Percentiles rank a stretch among this genome's conserved stretches.
These are phyloP conservation scores for Harrya chromipes DNA, from an alignment of 768 basidiomycete genomes.

Conservation along the genomic window DNA sequence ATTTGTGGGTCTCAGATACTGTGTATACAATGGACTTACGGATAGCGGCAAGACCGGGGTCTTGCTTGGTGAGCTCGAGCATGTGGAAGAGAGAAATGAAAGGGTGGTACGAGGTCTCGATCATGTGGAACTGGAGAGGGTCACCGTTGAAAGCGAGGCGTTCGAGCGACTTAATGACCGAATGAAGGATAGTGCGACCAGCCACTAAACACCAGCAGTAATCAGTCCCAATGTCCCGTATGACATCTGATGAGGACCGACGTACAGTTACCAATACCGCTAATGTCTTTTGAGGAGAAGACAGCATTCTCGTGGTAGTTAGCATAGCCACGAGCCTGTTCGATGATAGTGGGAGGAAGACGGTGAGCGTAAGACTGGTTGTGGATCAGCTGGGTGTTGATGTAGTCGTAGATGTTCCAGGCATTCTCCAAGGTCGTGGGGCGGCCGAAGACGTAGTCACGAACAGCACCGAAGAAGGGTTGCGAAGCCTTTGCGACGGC, in stretches of 20 bases:
- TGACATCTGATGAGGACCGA: conserved; percentile 11
- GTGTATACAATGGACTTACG: conserved; percentile 45
- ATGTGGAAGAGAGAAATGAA: conserved; percentile 87
- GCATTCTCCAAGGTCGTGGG: conserved; percentile 66
- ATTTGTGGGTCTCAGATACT: background rate
- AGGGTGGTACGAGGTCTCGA: conserved; percentile 85
- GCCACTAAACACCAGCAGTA: conserved; percentile 51
- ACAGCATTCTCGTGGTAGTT: conserved; percentile 77
- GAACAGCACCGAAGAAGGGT: conserved; percentile 62
- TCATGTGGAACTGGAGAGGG: conserved; percentile 73
- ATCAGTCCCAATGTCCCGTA: conserved; percentile 5
- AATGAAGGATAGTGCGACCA: conserved; percentile 73
- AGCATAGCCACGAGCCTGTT: conserved; percentile 72
- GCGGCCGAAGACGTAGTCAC: conserved; percentile 71
- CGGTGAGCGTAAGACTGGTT: conserved; percentile 79
- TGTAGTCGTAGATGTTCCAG: conserved; percentile 79
- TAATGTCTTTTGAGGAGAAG: conserved; percentile 61
- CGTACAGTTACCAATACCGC: conserved; percentile 77
- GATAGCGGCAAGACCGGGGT: conserved; percentile 60
- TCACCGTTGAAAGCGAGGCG: conserved; percentile 77
- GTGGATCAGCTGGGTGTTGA: conserved; percentile 73
- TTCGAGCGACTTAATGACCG: conserved; percentile 67
- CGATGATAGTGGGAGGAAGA: conserved; percentile 73
- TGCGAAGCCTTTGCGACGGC: conserved; percentile 50
- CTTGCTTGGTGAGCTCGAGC: conserved; percentile 55